Evolutionary conservation across 495 filamentous ascomycete genomes (phyloP).

Genomic region (Thermochaetoides thermophila): DNA sequence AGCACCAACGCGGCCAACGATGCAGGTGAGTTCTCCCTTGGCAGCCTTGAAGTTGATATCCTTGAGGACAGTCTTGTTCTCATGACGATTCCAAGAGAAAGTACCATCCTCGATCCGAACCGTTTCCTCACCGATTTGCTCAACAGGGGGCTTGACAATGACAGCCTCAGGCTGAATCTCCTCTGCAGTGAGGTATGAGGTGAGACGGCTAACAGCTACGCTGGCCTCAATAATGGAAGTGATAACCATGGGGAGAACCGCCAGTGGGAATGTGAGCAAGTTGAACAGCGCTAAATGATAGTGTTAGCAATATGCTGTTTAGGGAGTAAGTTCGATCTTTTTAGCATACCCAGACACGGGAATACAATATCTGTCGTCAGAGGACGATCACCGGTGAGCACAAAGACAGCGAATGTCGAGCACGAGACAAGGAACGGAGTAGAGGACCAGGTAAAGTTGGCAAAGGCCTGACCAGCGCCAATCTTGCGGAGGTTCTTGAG

Average conservation of each 20-base stretch:
- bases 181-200: slow-evolving; percentile 72
- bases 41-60: slow-evolving; percentile 75
- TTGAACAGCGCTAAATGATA: slow-evolving; percentile 59
- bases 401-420: slow-evolving; percentile 90
- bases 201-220: slow-evolving; percentile 78
- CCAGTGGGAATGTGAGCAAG: slow-evolving; percentile 84
- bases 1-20: slow-evolving; percentile 87
- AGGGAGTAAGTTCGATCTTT: no score
- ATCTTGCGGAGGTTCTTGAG: slow-evolving; percentile 92
- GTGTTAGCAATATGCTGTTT: slow-evolving; percentile 3
- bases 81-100: slow-evolving; percentile 87
- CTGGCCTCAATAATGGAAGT: slow-evolving; percentile 91
- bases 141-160: slow-evolving; percentile 45
- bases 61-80: slow-evolving; percentile 33
- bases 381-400: slow-evolving; percentile 62
- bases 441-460: slow-evolving; percentile 99
- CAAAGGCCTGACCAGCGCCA: slow-evolving; percentile 79
- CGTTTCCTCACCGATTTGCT: slow-evolving; percentile 67
- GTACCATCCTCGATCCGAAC: slow-evolving; percentile 69
- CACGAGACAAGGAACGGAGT: slow-evolving; percentile 97
- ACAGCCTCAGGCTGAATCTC: slow-evolving; percentile 85
- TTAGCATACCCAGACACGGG: slow-evolving; percentile 59
- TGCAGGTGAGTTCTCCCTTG: slow-evolving; percentile 84
- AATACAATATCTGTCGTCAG: slow-evolving; percentile 93
- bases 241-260: slow-evolving; percentile 94